Conservation (phyloP, 164 flowering plant species). For the Aristolochia fimbriata region DNA sequence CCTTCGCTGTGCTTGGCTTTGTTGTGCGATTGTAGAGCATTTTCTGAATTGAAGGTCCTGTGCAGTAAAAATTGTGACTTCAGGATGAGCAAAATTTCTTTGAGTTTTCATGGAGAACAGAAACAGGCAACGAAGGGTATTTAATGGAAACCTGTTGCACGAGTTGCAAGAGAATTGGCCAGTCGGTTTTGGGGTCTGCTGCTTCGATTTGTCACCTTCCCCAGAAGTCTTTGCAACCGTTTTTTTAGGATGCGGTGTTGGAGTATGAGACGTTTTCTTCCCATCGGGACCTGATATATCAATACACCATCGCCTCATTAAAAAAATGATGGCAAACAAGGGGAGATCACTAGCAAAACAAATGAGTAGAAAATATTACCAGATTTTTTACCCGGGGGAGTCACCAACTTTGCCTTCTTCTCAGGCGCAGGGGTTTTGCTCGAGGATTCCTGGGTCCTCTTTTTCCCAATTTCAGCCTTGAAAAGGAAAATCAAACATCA, state of each 20-base stretch:
- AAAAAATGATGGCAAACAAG: too few species aligned
- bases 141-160: slow-evolving; percentile 35
- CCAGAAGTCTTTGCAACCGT: slow-evolving; percentile 39
- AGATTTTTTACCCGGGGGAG: slow-evolving; percentile 44
- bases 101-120: too few species aligned
- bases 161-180: slow-evolving; percentile 35
- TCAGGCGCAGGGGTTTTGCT: slow-evolving; percentile 35
- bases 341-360: background rate
- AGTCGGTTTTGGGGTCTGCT: slow-evolving; percentile 43
- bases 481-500: background rate
- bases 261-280: slow-evolving; percentile 7
- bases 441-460: slow-evolving; percentile 44
- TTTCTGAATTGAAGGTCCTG: slow-evolving; percentile 41
- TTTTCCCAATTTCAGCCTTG: slow-evolving; percentile 39
- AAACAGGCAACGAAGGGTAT: background rate
- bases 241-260: slow-evolving; percentile 66
- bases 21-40: slow-evolving; percentile 32
- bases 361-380: slow-evolving; percentile 22
- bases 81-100: too few species aligned
- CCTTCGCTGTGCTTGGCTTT: slow-evolving; percentile 47
- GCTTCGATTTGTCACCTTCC: slow-evolving; percentile 32
- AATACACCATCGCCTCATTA: too few species aligned
- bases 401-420: slow-evolving; percentile 57
- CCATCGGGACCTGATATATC: too few species aligned
- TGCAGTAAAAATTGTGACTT: background rate